These are phyloP conservation scores for Leptomonas pyrrhocoris DNA, from an alignment of 208 protist genomes.

Conservation along the genomic window DNA sequence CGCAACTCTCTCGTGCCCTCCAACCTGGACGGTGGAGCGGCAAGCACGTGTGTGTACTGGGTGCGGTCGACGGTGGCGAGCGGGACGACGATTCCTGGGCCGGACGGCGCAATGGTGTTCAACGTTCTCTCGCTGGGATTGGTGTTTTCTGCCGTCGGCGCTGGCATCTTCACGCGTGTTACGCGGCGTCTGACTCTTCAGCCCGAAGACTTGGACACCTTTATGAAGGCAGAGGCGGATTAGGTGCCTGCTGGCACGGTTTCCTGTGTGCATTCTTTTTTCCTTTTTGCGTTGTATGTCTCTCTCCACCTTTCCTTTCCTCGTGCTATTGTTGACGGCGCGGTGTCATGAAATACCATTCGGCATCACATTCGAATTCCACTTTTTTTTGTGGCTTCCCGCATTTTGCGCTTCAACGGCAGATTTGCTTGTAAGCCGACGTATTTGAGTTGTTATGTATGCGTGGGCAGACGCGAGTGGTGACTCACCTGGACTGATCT, in stretches of 20 bases:
- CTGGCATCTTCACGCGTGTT: slow-evolving; percentile 35
- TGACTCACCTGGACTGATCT: too few relatives aligned
- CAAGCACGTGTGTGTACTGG: slow-evolving; percentile 31
- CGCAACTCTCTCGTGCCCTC: neutral
- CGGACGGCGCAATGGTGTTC: slow-evolving; percentile 81
- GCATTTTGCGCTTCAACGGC: too few relatives aligned
- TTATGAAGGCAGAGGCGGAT: slow-evolving; percentile 2
- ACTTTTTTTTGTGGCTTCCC: neutral
- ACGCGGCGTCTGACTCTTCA: slow-evolving; percentile 32
- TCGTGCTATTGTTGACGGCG: too few relatives aligned
- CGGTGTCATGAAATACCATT: too few relatives aligned
- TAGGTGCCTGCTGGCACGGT: neutral
- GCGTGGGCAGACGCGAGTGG: too few relatives aligned
- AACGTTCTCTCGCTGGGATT: slow-evolving; percentile 70
- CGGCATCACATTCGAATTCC: too few relatives aligned
- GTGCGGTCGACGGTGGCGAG: slow-evolving; percentile 58
- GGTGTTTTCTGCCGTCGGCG: slow-evolving; percentile 38
- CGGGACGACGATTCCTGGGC: slow-evolving; percentile 69
- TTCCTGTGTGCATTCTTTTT: neutral
- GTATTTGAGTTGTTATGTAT: too few relatives aligned
- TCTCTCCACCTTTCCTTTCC: neutral
- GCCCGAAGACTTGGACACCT: slow-evolving; percentile 12
- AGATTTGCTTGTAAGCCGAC: too few relatives aligned
- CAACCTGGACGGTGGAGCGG: neutral
- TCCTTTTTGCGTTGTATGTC: neutral